Base-by-base conservation (phyloP, 2,329 filamentous ascomycete species). In the Alternaria sp. region DNA sequence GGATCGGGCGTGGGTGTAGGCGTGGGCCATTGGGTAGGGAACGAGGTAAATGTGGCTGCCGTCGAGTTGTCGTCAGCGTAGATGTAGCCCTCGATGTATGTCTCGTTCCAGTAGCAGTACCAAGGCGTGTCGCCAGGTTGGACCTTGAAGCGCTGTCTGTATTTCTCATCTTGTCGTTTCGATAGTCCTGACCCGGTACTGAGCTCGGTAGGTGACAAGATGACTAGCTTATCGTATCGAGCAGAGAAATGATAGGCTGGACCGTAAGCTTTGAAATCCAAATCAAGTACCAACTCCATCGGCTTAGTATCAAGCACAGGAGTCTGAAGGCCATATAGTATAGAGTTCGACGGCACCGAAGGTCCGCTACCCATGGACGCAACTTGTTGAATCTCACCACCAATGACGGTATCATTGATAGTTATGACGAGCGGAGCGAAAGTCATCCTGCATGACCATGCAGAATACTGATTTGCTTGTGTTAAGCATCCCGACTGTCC, bases 41-140 rank as follows among this genome's bases (percentile, higher is more conserved):
- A 73, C 17, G 64, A 67, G 10, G 74, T 76, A 23, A 75, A 72
- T 6, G 72, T 72, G 30, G 77, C 78, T 17, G 77, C 76, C 4
- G 80, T 79, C 13, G 84, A 81, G 51, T 86, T 81, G 73, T 87
- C 78, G 57, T 87, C 84, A 57, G 88, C 81, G 71, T 90, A 92
- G 50, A 92, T 84, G 77, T 90, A 91, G 40, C 87, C 86, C 75
- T 91, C 89, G 53, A 91, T 82, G 57, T 88, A 83, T 0, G 89
- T 91, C 13, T 83, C 81, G 73, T 91, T 91, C 88, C 89, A 92
- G 74, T 86, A 87, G 76, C 89, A 92, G 71, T 88, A 90, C 89
- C 89, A 92, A 3, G 89, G 88, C 62, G 83, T 84, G 36, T 90
- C 87, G 9, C 87, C 87, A n/a, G 84, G 82, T 59, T 81, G 74